A percentile compares a stretch with the other conserved stretches of the same genome.
Evolutionary conservation across 1,284 basidiomycete species (phyloP).

Genomic region (Volvariella surrecta): DNA sequence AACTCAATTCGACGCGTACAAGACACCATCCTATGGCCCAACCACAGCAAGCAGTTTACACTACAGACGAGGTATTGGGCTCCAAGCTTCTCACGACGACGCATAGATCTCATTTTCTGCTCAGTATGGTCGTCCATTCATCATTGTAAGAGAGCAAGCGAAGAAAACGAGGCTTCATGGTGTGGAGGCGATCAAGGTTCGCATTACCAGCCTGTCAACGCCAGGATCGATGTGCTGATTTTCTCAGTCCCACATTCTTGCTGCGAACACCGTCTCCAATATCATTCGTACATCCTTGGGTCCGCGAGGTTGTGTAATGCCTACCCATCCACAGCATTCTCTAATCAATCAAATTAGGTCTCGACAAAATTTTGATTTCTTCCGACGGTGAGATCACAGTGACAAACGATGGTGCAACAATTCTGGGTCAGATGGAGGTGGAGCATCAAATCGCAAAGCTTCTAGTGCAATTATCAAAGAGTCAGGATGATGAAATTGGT

Average conservation of each 20-base stretch:
- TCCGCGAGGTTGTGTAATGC: constrained; percentile 62
- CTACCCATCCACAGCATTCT: constrained; percentile 5
- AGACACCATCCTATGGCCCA: constrained; percentile 24
- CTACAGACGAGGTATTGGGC: constrained; percentile 75
- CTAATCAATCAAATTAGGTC: constrained; percentile 40
- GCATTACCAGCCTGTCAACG: constrained; percentile 16
- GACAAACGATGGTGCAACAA: constrained; percentile 97
- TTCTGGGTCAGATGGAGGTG: constrained; percentile 94
- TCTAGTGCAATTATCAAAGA: constrained; percentile 93
- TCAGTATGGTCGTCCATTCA: constrained; percentile 94
- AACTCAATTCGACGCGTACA: constrained; percentile 28
- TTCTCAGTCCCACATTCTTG: constrained; percentile 84
- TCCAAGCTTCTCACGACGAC: constrained; percentile 1
- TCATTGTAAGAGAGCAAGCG: constrained; percentile 92
- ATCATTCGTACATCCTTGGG: constrained; percentile 95
- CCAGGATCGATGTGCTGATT: constrained; percentile 11
- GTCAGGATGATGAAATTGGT: constrained; percentile 99
- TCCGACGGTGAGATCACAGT: constrained; percentile 99
- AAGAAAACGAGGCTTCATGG: constrained; percentile 95
- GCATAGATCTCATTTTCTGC: constrained; percentile 11
- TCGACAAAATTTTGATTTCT: constrained; percentile 99
- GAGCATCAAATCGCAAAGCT: constrained; percentile 99
- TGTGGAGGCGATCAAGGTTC: constrained; percentile 91
- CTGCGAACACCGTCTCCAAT: constrained; percentile 87
- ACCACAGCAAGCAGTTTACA: constrained; percentile 63